phyloP scores from a whole-genome alignment of 495 filamentous ascomycete species.

The Hypoxylon trugodes region DNA sequence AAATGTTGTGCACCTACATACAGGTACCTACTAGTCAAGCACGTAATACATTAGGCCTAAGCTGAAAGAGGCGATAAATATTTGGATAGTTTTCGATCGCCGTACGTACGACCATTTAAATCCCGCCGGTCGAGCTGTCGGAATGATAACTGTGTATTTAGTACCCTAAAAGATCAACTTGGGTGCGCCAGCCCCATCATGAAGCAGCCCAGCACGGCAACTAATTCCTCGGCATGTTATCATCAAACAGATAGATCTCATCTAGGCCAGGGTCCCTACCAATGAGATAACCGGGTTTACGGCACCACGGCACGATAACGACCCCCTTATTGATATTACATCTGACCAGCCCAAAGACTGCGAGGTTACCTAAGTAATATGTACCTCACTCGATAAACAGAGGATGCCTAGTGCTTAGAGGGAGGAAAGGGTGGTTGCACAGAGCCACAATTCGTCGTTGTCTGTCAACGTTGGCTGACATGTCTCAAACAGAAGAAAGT shows the following conservation, averaged over 20 bases:
- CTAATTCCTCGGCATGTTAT: slow-evolving; percentile 11
- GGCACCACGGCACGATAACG: neutral
- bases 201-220: slow-evolving; percentile 11
- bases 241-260: slow-evolving; percentile 20
- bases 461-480: slow-evolving; percentile 27
- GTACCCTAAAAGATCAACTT: neutral
- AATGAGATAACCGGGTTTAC: slow-evolving; percentile 1
- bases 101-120: neutral
- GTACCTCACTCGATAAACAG: slow-evolving; percentile 24
- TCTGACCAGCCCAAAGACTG: slow-evolving; percentile 20
- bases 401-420: neutral
- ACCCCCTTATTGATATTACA: slow-evolving; percentile 21
- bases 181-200: slow-evolving; percentile 1
- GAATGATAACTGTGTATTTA: slow-evolving; percentile 5
- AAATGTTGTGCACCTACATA: slow-evolving; percentile 22
- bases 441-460: slow-evolving; percentile 24
- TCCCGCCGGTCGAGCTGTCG: neutral
- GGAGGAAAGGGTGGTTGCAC: slow-evolving; percentile 28
- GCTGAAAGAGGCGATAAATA: neutral
- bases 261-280: neutral
- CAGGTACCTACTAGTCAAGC: neutral
- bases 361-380: slow-evolving; percentile 4
- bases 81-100: neutral
- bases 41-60: neutral
- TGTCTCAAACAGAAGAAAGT: slow-evolving; percentile 30